phyloP scores from a whole-genome alignment of 345 rosid genomes.

The Raphanus raphanistrum region DNA sequence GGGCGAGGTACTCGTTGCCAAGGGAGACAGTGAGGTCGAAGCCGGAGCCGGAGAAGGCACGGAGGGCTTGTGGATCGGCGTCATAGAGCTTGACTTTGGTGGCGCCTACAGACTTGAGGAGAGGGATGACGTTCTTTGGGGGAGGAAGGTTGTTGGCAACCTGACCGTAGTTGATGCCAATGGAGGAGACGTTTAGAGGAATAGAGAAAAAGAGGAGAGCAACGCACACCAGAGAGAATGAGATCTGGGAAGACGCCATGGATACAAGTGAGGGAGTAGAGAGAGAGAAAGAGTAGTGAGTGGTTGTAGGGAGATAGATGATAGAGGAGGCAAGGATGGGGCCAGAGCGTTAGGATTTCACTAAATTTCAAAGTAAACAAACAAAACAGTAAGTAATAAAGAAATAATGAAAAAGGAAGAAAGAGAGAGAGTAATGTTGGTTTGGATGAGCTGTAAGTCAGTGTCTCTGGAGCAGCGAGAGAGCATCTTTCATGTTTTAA shows the following conservation, averaged over 20 bases:
- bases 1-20: constrained; percentile 63
- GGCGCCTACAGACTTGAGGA: constrained; percentile 87
- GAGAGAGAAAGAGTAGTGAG: constrained; percentile 22
- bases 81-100: constrained; percentile 87
- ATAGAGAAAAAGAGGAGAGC: constrained; percentile 31
- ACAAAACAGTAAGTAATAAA: constrained; percentile 19
- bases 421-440: constrained; percentile 35
- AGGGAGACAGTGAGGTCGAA: constrained; percentile 77
- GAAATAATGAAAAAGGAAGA: constrained; percentile 26
- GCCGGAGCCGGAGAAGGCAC: constrained; percentile 75
- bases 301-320: constrained; percentile 34
- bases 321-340: constrained; percentile 39
- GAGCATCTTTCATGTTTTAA: constrained; percentile 38
- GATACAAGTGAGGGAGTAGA: constrained; percentile 18
- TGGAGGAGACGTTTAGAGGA: constrained; percentile 48
- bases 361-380: constrained; percentile 35
- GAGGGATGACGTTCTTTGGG: constrained; percentile 73
- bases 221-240: constrained; percentile 21
- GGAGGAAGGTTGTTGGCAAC: constrained; percentile 87
- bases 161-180: constrained; percentile 94
- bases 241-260: constrained; percentile 31
- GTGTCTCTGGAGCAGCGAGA: constrained; percentile 33
- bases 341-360: constrained; percentile 42
- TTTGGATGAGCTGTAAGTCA: constrained; percentile 44
- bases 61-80: constrained; percentile 78